Percentiles rank a stretch among this genome's conserved stretches.
These are phyloP conservation scores for Stachybotrys echinatus DNA, from an alignment of 2,329 filamentous ascomycete genomes.

Conservation along the genomic window DNA sequence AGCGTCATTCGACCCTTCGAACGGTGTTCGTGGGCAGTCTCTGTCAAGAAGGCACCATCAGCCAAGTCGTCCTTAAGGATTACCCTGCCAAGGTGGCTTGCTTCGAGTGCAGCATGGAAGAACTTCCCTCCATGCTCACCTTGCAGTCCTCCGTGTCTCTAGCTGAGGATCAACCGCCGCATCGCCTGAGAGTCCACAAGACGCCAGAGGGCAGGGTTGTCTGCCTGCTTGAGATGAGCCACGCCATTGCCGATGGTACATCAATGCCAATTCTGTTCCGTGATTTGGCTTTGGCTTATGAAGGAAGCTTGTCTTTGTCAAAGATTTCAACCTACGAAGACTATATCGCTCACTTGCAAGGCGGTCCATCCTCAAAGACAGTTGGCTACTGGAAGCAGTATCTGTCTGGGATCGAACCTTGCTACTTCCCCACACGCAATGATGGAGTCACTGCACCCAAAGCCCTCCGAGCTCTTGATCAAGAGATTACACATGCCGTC, in stretches of 20 bases:
- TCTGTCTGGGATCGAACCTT: background rate
- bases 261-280: constrained; percentile 13
- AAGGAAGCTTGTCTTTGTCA: background rate
- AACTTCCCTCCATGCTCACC: background rate
- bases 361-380: background rate
- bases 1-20: constrained; percentile 14
- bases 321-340: constrained; percentile 7
- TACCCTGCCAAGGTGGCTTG: background rate
- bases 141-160: background rate
- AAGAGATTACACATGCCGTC: background rate
- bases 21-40: constrained; percentile 12
- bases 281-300: constrained; percentile 11
- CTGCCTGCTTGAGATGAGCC: constrained; percentile 14
- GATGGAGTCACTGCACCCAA: background rate
- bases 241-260: constrained; percentile 12
- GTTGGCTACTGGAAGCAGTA: constrained; percentile 8
- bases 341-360: constrained; percentile 9
- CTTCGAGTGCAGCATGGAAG: constrained; percentile 1
- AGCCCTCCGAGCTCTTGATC: constrained; percentile 5
- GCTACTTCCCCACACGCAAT: background rate
- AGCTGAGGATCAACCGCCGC: constrained; percentile 4
- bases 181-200: constrained; percentile 10
- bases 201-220: background rate
- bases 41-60: constrained; percentile 5
- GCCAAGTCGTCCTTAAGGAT: constrained; percentile 13